A percentile compares a stretch with the other conserved stretches of the same genome.
These are phyloP conservation scores for Trichocladium antarcticum DNA, from an alignment of 495 filamentous ascomycete genomes.

Conservation along the genomic window DNA sequence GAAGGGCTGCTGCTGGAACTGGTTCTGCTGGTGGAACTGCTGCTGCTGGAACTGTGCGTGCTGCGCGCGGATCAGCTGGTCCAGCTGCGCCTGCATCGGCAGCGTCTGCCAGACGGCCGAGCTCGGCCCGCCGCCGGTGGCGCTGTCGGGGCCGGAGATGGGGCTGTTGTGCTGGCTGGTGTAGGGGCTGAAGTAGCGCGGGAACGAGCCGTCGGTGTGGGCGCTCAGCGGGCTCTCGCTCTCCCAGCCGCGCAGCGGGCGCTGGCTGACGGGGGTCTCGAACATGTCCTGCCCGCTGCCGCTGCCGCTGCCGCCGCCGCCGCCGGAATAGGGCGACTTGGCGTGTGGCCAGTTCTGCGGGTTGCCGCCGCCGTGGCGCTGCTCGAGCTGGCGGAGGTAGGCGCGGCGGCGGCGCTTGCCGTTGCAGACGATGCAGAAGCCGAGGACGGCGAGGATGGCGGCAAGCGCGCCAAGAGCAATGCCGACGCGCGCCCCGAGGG, in stretches of 20 bases:
- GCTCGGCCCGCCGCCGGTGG: slow-evolving; percentile 18
- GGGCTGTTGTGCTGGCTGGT: slow-evolving; percentile 39
- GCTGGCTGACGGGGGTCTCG: slow-evolving; percentile 40
- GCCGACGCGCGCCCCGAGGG: slow-evolving; percentile 41
- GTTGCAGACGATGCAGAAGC: slow-evolving; percentile 38
- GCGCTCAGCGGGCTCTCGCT: slow-evolving; percentile 37
- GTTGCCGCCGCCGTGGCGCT: slow-evolving; percentile 14
- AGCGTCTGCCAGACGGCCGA: slow-evolving; percentile 18
- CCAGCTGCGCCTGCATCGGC: slow-evolving; percentile 15
- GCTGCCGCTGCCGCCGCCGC: slow-evolving; percentile 11
- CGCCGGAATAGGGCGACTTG: slow-evolving; percentile 18
- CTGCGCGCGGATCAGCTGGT: slow-evolving; percentile 12
- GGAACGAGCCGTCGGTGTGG: slow-evolving; percentile 27
- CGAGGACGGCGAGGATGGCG: slow-evolving; percentile 32
- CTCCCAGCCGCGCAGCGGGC: slow-evolving; percentile 35
- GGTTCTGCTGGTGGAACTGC: not conserved
- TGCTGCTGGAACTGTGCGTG: slow-evolving; percentile 3
- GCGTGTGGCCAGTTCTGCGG: slow-evolving; percentile 30
- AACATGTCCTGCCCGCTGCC: slow-evolving; percentile 27
- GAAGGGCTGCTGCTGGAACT: no score
- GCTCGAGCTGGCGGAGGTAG: slow-evolving; percentile 32
- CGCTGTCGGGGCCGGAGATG: no score
- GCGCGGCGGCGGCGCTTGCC: slow-evolving; percentile 39
- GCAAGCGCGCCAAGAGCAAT: slow-evolving; percentile 39
- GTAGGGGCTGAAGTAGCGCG: slow-evolving; percentile 41